Evolutionary conservation across 768 basidiomycete genomes (phyloP), one percentile per base, ranked within the genome.

Genomic region (Suillus tomentosus): DNA sequence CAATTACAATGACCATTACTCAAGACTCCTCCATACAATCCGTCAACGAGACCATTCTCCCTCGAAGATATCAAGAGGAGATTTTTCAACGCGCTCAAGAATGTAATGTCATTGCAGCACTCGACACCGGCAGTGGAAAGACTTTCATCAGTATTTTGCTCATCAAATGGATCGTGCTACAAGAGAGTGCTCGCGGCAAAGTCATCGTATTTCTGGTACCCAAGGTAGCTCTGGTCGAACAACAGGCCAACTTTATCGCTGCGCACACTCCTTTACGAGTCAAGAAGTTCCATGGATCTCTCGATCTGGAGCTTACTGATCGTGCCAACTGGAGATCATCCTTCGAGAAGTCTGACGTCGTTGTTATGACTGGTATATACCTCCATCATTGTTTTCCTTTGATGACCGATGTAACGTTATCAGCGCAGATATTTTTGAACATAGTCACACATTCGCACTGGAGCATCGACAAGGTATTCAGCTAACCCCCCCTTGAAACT

Each of bases 401-500:
- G 62, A 63, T 59, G 19, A 54, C 27, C 24, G 13, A 50, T 42
- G 19, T 57, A 53, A 55, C 61, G 5, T 19, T 43, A 19, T 15
- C 51, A 93, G 92, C 94, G 0, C 91, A 94, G 72, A 89, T 96
- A 60, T 91, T 93, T 68, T 78, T 92, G 58, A 91, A 94, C 66
- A 72, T 93, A 17, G 76, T 95, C 64, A 88, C 87, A 0, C 94
- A 96, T 76, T 92, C 91, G 1, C 83, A 92, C 57, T 93, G 92
- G 90, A 82, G 78, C 59, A 84, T 95, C 66, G 82, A 84, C 55
- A 85, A 84, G 74, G 89, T 83, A 62, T 66, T 66, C 11, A 19
- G 6, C 48, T 50, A 14, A 6, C 11, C 2, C 54, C 5, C 45
- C 39, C 15, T 51, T 47, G n/a, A 19, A 39, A 34, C 55, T 37